These are phyloP conservation scores for Prunus yedoensis DNA, from an alignment of 331 rosid genomes.

Conservation along the genomic window DNA sequence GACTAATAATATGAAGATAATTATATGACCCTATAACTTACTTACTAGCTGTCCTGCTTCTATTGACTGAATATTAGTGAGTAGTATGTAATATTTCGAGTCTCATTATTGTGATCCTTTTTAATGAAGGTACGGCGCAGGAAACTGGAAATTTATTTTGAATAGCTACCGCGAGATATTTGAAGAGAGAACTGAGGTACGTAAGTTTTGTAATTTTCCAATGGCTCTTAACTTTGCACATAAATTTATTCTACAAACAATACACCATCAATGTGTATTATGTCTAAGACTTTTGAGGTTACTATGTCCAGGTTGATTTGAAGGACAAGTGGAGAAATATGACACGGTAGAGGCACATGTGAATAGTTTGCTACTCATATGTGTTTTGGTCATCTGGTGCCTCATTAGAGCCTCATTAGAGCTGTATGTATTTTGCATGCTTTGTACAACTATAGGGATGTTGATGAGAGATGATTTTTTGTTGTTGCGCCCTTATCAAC, in stretches of 20 bases:
- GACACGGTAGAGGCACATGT: slow-evolving; percentile 32
- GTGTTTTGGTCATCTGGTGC: slow-evolving; percentile 12
- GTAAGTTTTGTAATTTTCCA: slow-evolving; percentile 16
- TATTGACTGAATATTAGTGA: neutral
- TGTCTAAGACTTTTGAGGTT: slow-evolving; percentile 2
- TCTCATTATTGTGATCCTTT: slow-evolving; percentile 22
- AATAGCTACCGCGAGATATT: slow-evolving; percentile 50
- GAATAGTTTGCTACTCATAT: slow-evolving; percentile 2
- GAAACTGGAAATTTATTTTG: slow-evolving; percentile 70
- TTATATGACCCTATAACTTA: neutral
- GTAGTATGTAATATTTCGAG: neutral
- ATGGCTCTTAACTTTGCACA: neutral
- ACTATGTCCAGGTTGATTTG: slow-evolving; percentile 63
- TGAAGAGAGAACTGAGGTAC: slow-evolving; percentile 71
- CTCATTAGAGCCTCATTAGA: neutral
- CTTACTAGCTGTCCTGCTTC: neutral
- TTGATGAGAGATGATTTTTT: neutral
- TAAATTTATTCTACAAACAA: neutral
- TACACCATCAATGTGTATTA: neutral
- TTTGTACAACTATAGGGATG: neutral
- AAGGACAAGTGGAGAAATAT: slow-evolving; percentile 93
- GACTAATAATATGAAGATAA: neutral
- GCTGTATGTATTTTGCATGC: neutral
- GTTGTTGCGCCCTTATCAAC: neutral
- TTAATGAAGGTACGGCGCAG: slow-evolving; percentile 66